phyloP scores from a whole-genome alignment of 2,329 filamentous ascomycete species.

The Didymosphaeria variabile region DNA sequence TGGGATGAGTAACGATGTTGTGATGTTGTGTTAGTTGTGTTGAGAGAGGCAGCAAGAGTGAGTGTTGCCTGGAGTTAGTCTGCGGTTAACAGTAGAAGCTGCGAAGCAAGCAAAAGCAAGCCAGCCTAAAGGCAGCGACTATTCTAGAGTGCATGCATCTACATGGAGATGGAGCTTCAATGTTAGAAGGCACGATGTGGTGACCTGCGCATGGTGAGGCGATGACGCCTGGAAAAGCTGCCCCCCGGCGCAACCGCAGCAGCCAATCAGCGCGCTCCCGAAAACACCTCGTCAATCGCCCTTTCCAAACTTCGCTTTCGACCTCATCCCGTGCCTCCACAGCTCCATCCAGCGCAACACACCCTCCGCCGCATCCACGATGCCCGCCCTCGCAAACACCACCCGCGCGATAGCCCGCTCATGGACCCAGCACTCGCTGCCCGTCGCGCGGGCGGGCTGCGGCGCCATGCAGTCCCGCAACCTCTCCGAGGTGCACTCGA shows the following conservation, averaged over 20 bases:
- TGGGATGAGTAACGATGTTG: neutral
- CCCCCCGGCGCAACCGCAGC: neutral
- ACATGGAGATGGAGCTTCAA: neutral
- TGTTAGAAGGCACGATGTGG: neutral
- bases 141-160: neutral
- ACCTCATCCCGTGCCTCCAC: slow-evolving; percentile 30
- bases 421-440: slow-evolving; percentile 57
- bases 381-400: slow-evolving; percentile 60
- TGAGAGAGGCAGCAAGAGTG: neutral
- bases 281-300: slow-evolving; percentile 21
- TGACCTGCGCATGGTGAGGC: slow-evolving; percentile 1
- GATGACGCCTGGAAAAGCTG: slow-evolving; percentile 15
- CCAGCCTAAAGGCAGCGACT: neutral
- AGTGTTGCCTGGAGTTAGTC: slow-evolving; percentile 2
- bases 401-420: slow-evolving; percentile 58
- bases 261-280: slow-evolving; percentile 31
- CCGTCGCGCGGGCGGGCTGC: slow-evolving; percentile 56
- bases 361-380: slow-evolving; percentile 49
- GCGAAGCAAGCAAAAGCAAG: slow-evolving; percentile 15
- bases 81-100: neutral
- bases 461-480: slow-evolving; percentile 56
- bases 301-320: slow-evolving; percentile 23
- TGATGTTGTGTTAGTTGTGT: neutral
- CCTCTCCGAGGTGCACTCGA: slow-evolving; percentile 48
- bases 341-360: slow-evolving; percentile 32